Conservation (phyloP, 192 early-diverging fungal genomes). For the Spinellus fusiger region DNA sequence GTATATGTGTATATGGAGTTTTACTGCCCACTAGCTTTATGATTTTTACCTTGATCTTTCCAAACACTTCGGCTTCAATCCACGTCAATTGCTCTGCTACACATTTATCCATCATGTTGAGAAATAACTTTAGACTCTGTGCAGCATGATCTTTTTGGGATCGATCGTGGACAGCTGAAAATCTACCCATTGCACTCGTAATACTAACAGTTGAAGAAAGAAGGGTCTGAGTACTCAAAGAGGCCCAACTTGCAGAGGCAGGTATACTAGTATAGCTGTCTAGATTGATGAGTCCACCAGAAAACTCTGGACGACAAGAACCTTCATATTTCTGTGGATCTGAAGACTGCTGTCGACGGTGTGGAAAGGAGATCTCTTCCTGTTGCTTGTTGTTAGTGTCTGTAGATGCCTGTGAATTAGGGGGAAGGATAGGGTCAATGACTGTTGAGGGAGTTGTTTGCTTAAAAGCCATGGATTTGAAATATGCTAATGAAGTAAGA, state of each 20-base stretch:
- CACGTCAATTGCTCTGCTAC: conserved; percentile 64
- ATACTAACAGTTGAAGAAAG: conserved; percentile 4
- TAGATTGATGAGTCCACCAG: conserved; percentile 13
- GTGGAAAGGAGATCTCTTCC: background rate
- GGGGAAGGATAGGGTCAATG: too few species aligned
- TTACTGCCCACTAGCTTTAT: background rate
- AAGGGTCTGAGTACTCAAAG: background rate
- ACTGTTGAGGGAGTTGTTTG: too few species aligned
- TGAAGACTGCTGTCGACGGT: background rate
- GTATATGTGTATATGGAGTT: background rate
- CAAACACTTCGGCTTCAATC: conserved; percentile 59
- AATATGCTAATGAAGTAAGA: background rate
- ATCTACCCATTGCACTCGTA: conserved; percentile 1
- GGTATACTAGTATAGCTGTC: background rate
- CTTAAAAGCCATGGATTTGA: background rate
- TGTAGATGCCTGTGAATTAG: too few species aligned
- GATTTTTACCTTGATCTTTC: conserved; percentile 50
- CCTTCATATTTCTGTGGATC: background rate
- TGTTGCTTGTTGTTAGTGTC: too few species aligned
- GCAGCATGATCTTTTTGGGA: conserved; percentile 11
- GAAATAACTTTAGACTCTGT: conserved; percentile 1
- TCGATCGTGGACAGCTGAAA: background rate
- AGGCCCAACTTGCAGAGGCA: background rate
- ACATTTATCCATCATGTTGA: conserved; percentile 1
- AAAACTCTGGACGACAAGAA: conserved; percentile 6